Base-by-base conservation (phyloP, 192 early-diverging fungal genomes). In the Hyaloraphidium curvatum region DNA sequence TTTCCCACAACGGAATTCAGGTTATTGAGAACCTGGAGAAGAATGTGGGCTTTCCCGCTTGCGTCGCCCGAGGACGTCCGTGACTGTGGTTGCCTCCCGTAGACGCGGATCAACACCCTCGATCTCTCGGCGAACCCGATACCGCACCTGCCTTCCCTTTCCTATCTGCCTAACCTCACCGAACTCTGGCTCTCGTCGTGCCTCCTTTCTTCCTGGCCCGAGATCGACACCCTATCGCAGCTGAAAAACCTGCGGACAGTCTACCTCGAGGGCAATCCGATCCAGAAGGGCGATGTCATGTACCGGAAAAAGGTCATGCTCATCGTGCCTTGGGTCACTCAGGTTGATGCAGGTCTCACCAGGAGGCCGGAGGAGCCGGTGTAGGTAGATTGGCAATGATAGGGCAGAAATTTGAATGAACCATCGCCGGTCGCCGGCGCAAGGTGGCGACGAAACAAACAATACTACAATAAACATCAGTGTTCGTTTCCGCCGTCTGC, bases 331-430 rank as follows among this genome's bases (percentile, higher is more conserved):
- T 77, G 82, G 63, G 30, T 96, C 33, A 81, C 67, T 31, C 92
- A 96, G 65, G 90, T 98, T 53, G 95, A 98, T 70, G 94, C 91
- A n/a, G n/a, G n/a, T n/a, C n/a, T n/a, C n/a, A n/a, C n/a, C n/a
- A n/a, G n/a, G n/a, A n/a, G n/a, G n/a, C n/a, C n/a, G n/a, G n/a
- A n/a, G n/a, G n/a, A n/a, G n/a, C n/a, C n/a, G n/a, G n/a, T n/a
- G n/a, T n/a, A n/a, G n/a, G n/a, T n/a, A n/a, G n/a, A n/a, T n/a
- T n/a, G n/a, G n/a, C n/a, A n/a, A n/a, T n/a, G n/a, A n/a, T n/a
- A n/a, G n/a, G n/a, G n/a, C n/a, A n/a, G n/a, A n/a, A n/a, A n/a
- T n/a, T n/a, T n/a, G n/a, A n/a, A n/a, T n/a, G n/a, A n/a, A n/a
- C n/a, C n/a, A n/a, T n/a, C n/a, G n/a, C n/a, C n/a, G n/a, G n/a